A percentile compares a stretch with the other conserved stretches of the same genome.
Conservation (phyloP, 2,329 filamentous ascomycete species). For the Gnomoniopsis smithogilvyi region DNA sequence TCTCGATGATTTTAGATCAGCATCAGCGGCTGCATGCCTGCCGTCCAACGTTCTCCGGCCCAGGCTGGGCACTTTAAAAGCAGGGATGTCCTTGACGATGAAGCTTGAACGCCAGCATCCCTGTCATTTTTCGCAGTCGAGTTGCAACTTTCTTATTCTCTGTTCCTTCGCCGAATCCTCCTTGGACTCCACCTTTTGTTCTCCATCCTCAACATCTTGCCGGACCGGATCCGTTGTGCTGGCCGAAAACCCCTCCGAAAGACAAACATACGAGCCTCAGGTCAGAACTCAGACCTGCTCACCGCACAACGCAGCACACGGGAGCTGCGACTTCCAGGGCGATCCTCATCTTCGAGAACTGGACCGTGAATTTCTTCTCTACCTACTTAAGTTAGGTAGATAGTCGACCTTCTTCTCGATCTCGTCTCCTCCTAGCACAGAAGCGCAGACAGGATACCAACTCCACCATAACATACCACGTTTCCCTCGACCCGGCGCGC, state of each 20-base stretch:
- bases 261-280: slow-evolving; percentile 10
- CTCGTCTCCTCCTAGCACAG: background rate
- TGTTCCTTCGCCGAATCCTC: background rate
- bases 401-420: background rate
- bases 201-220: slow-evolving; percentile 1
- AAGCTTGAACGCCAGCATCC: background rate
- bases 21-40: background rate
- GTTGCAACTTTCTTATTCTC: background rate
- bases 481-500: background rate
- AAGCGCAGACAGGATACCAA: background rate
- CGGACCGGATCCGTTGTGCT: slow-evolving; percentile 3
- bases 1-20: slow-evolving; percentile 3
- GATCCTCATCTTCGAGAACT: background rate
- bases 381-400: background rate
- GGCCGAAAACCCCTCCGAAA: slow-evolving; percentile 2
- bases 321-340: slow-evolving; percentile 12
- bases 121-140: background rate
- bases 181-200: background rate
- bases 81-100: background rate
- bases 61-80: too few species aligned
- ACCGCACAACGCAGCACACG: slow-evolving; percentile 6
- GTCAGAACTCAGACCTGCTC: background rate
- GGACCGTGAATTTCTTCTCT: background rate
- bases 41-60: too few species aligned
- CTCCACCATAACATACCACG: background rate